Percentiles rank a stretch among this genome's conserved stretches.
phyloP scores from a whole-genome alignment of 1,284 basidiomycete genomes.

The Cryptococcus sp. region DNA sequence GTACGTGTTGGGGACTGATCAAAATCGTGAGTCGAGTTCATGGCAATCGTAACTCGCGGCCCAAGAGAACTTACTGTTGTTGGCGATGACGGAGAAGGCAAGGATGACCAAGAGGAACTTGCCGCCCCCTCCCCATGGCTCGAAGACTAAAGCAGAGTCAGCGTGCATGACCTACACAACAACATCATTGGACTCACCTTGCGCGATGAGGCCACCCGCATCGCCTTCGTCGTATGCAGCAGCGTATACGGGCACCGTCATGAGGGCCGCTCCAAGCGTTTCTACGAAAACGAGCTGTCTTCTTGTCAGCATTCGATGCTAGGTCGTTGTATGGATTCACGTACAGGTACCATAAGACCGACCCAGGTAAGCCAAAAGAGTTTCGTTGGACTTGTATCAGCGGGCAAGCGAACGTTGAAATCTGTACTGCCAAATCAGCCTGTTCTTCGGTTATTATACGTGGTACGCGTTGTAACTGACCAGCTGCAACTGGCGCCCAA shows the following conservation, averaged over 20 bases:
- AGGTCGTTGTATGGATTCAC: not conserved
- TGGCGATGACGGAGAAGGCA: conserved; percentile 62
- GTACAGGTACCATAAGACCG: conserved; percentile 59
- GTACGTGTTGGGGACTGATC: conserved; percentile 60
- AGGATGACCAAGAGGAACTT: conserved; percentile 63
- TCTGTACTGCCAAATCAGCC: conserved; percentile 37
- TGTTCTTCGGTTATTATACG: no score
- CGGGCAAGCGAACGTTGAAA: conserved; percentile 61
- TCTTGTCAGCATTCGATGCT: not conserved
- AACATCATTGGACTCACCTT: not conserved
- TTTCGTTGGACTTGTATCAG: conserved; percentile 55
- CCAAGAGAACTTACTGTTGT: conserved; percentile 52
- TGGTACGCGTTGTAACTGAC: no score
- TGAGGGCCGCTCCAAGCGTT: conserved; percentile 59
- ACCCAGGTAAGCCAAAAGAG: conserved; percentile 63
- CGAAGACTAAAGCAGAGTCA: conserved; percentile 27
- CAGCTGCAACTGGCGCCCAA: conserved; percentile 38
- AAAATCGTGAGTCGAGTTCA: no score
- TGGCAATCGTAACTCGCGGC: no score
- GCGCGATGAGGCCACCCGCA: conserved; percentile 55
- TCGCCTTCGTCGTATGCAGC: conserved; percentile 58
- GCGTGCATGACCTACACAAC: not conserved
- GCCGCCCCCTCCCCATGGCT: conserved; percentile 44
- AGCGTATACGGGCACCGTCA: conserved; percentile 61
- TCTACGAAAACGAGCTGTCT: conserved; percentile 57